Evolutionary conservation across 164 flowering plant genomes (phyloP).

Genomic region (Magnolia sinica): DNA sequence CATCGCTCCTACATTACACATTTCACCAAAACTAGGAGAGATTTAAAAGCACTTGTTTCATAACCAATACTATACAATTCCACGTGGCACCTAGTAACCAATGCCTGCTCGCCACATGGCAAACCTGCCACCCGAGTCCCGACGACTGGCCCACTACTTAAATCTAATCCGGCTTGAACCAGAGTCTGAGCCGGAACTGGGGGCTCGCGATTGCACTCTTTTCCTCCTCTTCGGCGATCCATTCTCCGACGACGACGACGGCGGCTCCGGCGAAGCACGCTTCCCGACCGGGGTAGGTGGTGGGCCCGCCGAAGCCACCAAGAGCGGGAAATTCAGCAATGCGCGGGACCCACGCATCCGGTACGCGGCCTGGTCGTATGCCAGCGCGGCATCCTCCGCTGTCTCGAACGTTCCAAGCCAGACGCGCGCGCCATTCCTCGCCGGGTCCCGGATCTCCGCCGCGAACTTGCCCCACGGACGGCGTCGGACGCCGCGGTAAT

Average conservation of each 20-base stretch:
- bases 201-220: not conserved
- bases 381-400: constrained; percentile 46
- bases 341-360: constrained; percentile 44
- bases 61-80: not conserved
- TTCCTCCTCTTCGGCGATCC: constrained; percentile 25
- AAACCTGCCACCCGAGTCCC: not conserved
- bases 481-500: constrained; percentile 41
- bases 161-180: not conserved
- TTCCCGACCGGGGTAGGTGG: not conserved
- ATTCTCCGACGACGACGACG: constrained; percentile 3
- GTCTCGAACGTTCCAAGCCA: constrained; percentile 50
- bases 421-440: constrained; percentile 46
- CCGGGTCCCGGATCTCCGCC: constrained; percentile 45
- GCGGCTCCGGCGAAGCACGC: constrained; percentile 14
- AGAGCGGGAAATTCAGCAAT: constrained; percentile 38
- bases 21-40: not conserved
- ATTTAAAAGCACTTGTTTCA: not conserved
- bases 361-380: constrained; percentile 44
- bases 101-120: constrained; percentile 3
- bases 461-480: constrained; percentile 51
- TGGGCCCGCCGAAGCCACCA: constrained; percentile 20
- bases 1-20: not conserved
- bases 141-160: not conserved
- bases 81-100: not conserved
- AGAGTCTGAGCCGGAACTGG: not conserved